These are phyloP conservation scores for Lophium mytilinum DNA, from an alignment of 495 filamentous ascomycete genomes.

Conservation along the genomic window DNA sequence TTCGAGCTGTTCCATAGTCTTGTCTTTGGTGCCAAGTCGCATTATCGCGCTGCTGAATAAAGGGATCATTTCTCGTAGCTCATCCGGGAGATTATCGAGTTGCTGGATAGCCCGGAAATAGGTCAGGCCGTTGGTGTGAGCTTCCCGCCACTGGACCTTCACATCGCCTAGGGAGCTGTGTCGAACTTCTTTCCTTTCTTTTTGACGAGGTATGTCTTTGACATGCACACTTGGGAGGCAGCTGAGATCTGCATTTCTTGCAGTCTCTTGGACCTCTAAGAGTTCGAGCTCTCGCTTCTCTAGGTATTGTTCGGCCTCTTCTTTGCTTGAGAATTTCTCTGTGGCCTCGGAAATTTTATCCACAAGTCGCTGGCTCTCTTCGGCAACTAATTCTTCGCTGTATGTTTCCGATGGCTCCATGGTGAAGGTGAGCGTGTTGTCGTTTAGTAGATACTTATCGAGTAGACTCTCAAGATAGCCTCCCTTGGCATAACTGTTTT, in stretches of 20 bases:
- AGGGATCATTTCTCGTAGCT: conserved; percentile 76
- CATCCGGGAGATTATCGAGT: conserved; percentile 71
- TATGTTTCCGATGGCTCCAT: conserved; percentile 80
- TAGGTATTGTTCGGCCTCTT: conserved; percentile 59
- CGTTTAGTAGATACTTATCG: conserved; percentile 83
- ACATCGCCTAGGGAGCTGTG: conserved; percentile 58
- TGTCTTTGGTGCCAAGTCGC: conserved; percentile 78
- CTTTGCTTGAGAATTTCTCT: conserved; percentile 58
- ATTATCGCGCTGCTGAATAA: conserved; percentile 89
- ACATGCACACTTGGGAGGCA: conserved; percentile 83
- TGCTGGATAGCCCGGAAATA: conserved; percentile 87
- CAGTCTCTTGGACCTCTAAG: conserved; percentile 70
- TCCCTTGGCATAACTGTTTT: conserved; percentile 57
- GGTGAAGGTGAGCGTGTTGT: conserved; percentile 80
- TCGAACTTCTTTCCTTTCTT: conserved; percentile 60
- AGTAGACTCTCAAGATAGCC: conserved; percentile 77
- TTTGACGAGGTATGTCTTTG: conserved; percentile 73
- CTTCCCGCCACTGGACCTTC: conserved; percentile 81
- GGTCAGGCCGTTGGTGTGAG: conserved; percentile 88
- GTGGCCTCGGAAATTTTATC: conserved; percentile 61
- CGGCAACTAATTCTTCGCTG: conserved; percentile 60
- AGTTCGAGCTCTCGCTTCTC: conserved; percentile 72
- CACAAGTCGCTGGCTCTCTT: conserved; percentile 64
- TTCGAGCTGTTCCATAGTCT: conserved; percentile 89
- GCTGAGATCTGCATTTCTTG: conserved; percentile 72